Percentiles rank a stretch among this genome's conserved stretches.
Conservation (phyloP, 2,329 filamentous ascomycete genomes). For the Aureobasidium musti region DNA sequence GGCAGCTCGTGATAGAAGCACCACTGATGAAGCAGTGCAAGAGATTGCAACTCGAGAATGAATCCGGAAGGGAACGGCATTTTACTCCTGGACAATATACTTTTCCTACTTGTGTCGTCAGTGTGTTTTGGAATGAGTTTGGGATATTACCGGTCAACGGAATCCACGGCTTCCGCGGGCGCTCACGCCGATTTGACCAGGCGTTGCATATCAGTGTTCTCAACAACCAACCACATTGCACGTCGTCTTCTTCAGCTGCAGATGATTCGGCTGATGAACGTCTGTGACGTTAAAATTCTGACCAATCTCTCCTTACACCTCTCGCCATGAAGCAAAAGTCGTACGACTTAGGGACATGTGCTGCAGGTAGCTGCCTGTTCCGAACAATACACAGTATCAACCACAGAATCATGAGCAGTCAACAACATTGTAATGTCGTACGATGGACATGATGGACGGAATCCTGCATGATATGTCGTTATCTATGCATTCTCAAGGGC, state of each 20-base stretch:
- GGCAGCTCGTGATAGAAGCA: background rate
- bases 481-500: background rate
- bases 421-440: background rate
- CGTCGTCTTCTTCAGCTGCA: background rate
- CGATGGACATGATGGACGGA: background rate
- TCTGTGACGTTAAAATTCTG: background rate
- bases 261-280: too few species aligned
- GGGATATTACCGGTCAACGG: background rate
- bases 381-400: background rate
- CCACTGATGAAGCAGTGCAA: background rate
- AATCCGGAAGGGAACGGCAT: background rate
- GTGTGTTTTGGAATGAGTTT: background rate
- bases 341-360: background rate
- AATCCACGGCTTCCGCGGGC: conserved; percentile 1
- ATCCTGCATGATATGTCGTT: background rate
- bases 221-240: background rate
- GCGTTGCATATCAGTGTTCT: background rate
- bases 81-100: conserved; percentile 3
- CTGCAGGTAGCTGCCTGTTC: background rate
- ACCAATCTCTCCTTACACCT: too few species aligned
- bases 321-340: background rate
- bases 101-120: background rate
- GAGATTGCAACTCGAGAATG: too few species aligned
- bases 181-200: too few species aligned
- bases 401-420: background rate